Base-by-base conservation (phyloP, 2,329 filamentous ascomycete genomes). In the Arthrinium puccinioides region DNA sequence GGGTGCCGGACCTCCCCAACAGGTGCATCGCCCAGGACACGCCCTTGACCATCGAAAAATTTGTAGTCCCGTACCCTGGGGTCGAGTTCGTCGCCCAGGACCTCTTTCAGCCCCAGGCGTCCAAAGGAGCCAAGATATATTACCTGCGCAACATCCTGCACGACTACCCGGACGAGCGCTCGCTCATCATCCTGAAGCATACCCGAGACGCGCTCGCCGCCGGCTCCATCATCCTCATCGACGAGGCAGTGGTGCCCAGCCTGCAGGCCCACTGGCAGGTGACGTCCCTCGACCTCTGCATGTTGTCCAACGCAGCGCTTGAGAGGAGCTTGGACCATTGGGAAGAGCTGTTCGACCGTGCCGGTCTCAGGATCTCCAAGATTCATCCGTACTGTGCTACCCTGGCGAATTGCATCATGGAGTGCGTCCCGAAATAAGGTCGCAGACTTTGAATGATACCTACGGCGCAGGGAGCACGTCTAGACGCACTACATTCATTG, bases 131-230 rank as follows among this genome's bases (percentile, higher is more conserved):
- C 5, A 45, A 55, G 3, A 53, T 50, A 3, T 64, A 63, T 39
- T 62, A 54, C 47, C 53, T 62, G 53, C 59, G 61, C 40, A 50
- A 48, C 2, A 45, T 59, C 10, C 50, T 62, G n/a, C 60, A 63
- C 44, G 55, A 63, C 48, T 63, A 56, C 51, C 42, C 52, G 21
- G 64, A 66, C 21, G 54, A 53, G 3, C 44, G 42, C 2, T 56
- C 54, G 40, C 37, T 36, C 14, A 48, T 44, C 29, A 66, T 66
- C 26, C 48, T 66, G 10, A 43, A 28, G 2, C 46, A 45, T 5
- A 47, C 61, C 32, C 55, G 20, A 13, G 40, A 32, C 21, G 49
- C 49, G 11, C 49, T 55, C 49, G 41, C 38, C 32, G 46, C 44
- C 3, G 52, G 48, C 4, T 49, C 45, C 40, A 48, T 37, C 26